phyloP scores from a whole-genome alignment of 2,329 filamentous ascomycete species.

The Paraphaeosphaeria sporulosa region DNA sequence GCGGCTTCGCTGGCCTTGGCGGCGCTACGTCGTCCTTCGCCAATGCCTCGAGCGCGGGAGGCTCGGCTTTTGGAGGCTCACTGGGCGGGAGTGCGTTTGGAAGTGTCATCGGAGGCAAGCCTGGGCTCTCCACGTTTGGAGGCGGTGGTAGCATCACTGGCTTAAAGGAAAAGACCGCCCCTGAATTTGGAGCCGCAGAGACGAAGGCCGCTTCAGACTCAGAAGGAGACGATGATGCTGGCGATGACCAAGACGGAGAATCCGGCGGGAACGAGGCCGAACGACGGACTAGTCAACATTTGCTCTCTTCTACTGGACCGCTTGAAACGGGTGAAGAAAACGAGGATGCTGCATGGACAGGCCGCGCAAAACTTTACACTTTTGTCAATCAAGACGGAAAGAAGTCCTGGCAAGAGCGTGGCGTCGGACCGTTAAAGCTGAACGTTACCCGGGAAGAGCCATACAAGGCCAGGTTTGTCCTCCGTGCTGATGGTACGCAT shows the following conservation, averaged over 20 bases:
- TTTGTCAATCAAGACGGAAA: constrained; percentile 65
- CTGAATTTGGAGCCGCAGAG: constrained; percentile 58
- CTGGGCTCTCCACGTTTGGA: constrained; percentile 70
- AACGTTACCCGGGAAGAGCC: constrained; percentile 59
- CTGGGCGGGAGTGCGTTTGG: constrained; percentile 40
- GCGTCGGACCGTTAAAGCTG: constrained; percentile 82
- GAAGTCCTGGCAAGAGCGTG: constrained; percentile 88
- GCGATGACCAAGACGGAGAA: constrained; percentile 58
- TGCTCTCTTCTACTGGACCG: constrained; percentile 68
- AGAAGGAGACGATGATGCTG: constrained; percentile 58
- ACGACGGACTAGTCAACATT: constrained; percentile 48
- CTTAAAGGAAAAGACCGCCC: constrained; percentile 67
- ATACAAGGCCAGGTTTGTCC: constrained; percentile 75
- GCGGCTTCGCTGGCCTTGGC: constrained; percentile 47
- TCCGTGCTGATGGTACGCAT: constrained; percentile 90
- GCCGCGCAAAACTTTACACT: constrained; percentile 84
- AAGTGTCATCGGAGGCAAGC: constrained; percentile 25
- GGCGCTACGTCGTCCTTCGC: constrained; percentile 37
- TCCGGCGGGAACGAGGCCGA: constrained; percentile 42
- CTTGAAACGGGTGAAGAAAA: constrained; percentile 88
- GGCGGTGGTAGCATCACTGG: constrained; percentile 55
- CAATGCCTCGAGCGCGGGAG: constrained; percentile 40
- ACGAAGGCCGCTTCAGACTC: constrained; percentile 30
- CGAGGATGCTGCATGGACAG: constrained; percentile 76
- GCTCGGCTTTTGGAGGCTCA: constrained; percentile 55